A percentile compares a stretch with the other conserved stretches of the same genome.
Conservation (phyloP, 1,139 yeast species). For the Lodderomyces parapsilosis region DNA sequence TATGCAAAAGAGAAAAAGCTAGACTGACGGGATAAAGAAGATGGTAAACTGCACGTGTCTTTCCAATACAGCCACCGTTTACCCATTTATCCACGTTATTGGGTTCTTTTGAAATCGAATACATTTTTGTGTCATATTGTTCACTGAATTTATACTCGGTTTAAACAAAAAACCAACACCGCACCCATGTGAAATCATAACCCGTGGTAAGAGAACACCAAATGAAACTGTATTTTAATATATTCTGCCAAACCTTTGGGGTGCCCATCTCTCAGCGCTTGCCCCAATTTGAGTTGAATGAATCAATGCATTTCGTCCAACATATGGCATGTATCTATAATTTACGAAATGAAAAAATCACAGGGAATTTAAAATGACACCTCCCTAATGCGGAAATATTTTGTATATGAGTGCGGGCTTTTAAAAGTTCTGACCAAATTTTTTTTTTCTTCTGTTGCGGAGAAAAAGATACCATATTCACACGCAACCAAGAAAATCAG, state of each 20-base stretch:
- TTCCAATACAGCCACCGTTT: not conserved
- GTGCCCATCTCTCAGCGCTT: no score
- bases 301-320: no score
- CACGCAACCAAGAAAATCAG: not conserved
- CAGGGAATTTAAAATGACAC: no score
- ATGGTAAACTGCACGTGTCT: not conserved
- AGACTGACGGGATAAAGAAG: not conserved
- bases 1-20: slow-evolving; percentile 5
- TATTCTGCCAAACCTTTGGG: no score
- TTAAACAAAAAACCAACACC: not conserved
- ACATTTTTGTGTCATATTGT: not conserved
- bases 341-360: no score
- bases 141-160: not conserved
- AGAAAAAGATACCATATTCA: not conserved
- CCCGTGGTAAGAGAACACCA: not conserved
- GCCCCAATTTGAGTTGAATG: no score
- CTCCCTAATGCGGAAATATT: no score
- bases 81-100: not conserved
- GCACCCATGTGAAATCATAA: slow-evolving; percentile 1
- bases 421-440: no score
- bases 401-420: no score
- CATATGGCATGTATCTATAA: no score
- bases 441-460: not conserved
- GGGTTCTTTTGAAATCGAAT: not conserved
- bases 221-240: no score